Base-by-base conservation (phyloP, 192 early-diverging fungal genomes). In the Backusella australiensis region DNA sequence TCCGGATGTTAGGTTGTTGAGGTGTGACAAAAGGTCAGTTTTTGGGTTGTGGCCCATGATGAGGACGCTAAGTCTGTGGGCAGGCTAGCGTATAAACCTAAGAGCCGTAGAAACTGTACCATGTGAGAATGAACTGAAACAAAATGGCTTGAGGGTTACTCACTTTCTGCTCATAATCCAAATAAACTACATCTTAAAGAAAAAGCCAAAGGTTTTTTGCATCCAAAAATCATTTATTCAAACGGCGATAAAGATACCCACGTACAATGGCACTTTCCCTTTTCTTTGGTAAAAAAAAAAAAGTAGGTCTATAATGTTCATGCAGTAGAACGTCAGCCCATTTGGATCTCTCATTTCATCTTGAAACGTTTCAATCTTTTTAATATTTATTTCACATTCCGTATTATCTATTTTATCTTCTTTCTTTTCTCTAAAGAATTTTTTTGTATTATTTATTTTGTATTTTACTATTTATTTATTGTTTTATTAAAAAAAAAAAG, bases 341-440 rank as follows among this genome's bases (percentile, higher is more conserved):
- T 11, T 63, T 29, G 9, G 56, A 23, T 4, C 56, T 63, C 56
- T 26, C 26, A 26, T 63, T 63, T 63, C 56, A 63, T 63, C 56
- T 63, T 63, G 56, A 63, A 63, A 63, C 56, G 56, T 63, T 29
- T 63, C 21, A 63, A 63, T 29, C 56, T 14, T 63, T 39, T 29
- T 29, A 11, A 63, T 63, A 63, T 63, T 63, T 63, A 63, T 63
- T 59, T 63, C 56, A 63, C 56, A 63, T 63, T 63, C 56, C 56
- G 56, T 63, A 63, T 63, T 29, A 63, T 29, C 56, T 63, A 63
- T 63, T 63, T 29, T 29, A 63, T 63, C 56, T 63, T 63, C 9
- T 63, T 29, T 63, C 56, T 63, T 63, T 63, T 63, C 56, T 23
- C 11, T 63, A 11, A 29, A 23, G 21, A 29, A 29, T 63, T 63